phyloP scores from a whole-genome alignment of 495 filamentous ascomycete genomes.

The Neurospora cerealis region DNA sequence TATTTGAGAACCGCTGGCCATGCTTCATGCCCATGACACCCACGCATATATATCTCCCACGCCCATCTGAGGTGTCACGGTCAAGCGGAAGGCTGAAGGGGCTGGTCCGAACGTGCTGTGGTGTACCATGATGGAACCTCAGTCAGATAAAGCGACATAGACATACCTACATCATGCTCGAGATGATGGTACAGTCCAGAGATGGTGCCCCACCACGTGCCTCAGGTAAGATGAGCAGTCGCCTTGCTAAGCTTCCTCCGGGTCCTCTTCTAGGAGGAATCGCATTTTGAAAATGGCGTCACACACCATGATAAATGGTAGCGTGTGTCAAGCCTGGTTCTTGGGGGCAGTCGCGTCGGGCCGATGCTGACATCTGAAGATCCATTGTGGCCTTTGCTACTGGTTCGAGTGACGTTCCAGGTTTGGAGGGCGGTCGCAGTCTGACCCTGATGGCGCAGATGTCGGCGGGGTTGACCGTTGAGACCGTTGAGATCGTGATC shows the following conservation, averaged over 20 bases:
- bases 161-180: neutral
- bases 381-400: neutral
- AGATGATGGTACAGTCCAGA: neutral
- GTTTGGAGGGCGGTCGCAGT: neutral
- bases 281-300: neutral
- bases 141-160: neutral
- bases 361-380: neutral
- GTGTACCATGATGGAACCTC: neutral
- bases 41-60: neutral
- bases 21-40: neutral
- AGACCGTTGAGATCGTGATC: neutral
- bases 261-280: neutral
- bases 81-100: neutral
- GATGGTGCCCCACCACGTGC: neutral
- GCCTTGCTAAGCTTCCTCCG: neutral
- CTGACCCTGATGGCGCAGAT: neutral
- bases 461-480: neutral
- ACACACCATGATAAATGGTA: neutral
- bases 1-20: neutral
- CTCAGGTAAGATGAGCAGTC: neutral
- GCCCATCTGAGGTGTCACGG: neutral
- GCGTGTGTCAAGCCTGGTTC: neutral
- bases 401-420: neutral
- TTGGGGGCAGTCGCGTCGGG: neutral
- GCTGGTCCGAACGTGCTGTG: neutral